Evolutionary conservation across 2,329 filamentous ascomycete species (phyloP), one percentile per base, ranked within the genome.

Genomic region (Microsporum audouinii): DNA sequence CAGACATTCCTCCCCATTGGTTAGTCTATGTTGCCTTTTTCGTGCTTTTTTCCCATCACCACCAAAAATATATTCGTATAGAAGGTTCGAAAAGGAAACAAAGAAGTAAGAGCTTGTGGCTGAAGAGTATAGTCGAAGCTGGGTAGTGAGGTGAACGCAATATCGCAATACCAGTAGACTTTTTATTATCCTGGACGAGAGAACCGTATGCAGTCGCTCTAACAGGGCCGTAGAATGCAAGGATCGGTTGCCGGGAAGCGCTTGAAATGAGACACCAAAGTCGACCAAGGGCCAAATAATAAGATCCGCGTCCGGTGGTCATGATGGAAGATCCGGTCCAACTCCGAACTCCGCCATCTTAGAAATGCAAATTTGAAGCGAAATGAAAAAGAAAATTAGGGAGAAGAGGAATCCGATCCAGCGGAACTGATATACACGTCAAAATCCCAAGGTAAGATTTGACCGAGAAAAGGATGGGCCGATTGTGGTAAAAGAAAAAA

Each of bases 311-410:
- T 47, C 43, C 43, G 27, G 23, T 47, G 43, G 43, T 47, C 43
- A 47, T 47, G 43, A 47, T 47, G 51, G 51, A 56, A 8, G 14
- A n/a, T 56, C 29, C 51, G 34, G 57, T 60, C 57, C 58, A 61
- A 38, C 64, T 65, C 65, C 58, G 61, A 56, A 64, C 63, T 66
- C 63, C 47, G 29, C 29, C 38, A 49, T 12, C 57, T 34, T 36
- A 47, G 31, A 45, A 41, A 60, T 34, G 47, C 38, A 49, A 60
- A 61, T 58, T 23, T 63, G 58, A 31, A 62, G 45, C 38, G 53
- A 62, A 59, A 58, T 55, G 55, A 43, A 43, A 59, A 60, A 63
- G 63, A 57, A 33, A 23, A 34, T 23, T 23, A 51, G 51, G 58
- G 56, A 60, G 60, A 51, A 12, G n/a, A 34, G 47, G 33, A 58